Conservation (phyloP, 2,329 filamentous ascomycete genomes). For the Aspergillus latus region DNA sequence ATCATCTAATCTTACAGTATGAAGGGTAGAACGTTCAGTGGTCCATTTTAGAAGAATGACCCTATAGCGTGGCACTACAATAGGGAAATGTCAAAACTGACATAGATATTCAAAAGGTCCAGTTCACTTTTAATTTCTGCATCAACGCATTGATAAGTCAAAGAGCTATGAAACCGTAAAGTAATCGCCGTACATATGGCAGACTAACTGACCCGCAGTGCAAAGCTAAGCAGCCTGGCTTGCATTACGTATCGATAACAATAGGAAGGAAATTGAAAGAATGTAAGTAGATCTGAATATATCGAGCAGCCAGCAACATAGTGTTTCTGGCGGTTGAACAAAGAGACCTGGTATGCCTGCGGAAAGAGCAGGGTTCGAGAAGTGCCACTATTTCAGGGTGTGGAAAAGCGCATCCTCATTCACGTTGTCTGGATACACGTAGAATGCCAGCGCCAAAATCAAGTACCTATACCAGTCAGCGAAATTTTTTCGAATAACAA, state of each 20-base stretch:
- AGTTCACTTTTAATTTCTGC: neutral
- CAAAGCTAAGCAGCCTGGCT: constrained; percentile 5
- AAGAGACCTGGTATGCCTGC: neutral
- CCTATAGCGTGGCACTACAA: neutral
- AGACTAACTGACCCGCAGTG: constrained; percentile 18
- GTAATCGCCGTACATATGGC: neutral
- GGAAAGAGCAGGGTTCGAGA: neutral
- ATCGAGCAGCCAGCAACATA: neutral
- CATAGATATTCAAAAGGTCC: neutral
- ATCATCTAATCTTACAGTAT: neutral
- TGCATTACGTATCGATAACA: neutral
- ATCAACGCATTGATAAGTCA: neutral
- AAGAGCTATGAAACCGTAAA: neutral
- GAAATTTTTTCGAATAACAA: neutral
- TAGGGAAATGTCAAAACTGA: neutral
- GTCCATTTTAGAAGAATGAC: neutral
- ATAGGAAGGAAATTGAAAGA: neutral
- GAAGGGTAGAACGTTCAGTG: neutral
- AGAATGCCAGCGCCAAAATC: constrained; percentile 51
- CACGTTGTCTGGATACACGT: constrained; percentile 48
- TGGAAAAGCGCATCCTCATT: constrained; percentile 19
- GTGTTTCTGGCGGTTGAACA: neutral
- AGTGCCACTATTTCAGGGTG: neutral
- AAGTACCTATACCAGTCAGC: constrained; percentile 34
- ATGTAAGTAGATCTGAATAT: neutral